These are phyloP conservation scores for Theileria equi DNA, from an alignment of 169 alveolate species.

Conservation along the genomic window DNA sequence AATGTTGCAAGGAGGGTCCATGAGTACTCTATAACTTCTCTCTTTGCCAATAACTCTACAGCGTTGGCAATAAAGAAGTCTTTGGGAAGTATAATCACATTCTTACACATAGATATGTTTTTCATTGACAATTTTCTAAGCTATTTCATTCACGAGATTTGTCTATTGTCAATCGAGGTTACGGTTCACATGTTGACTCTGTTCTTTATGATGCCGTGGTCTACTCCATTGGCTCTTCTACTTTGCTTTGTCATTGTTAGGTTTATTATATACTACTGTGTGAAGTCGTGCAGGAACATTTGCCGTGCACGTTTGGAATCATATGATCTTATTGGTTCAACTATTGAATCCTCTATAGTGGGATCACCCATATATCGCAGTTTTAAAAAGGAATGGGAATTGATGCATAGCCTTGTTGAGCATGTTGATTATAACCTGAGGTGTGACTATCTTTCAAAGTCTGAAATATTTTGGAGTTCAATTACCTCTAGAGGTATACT, in stretches of 20 bases:
- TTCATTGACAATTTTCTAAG: slow-evolving; percentile 42
- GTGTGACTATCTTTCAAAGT: slow-evolving; percentile 8
- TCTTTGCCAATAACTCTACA: slow-evolving; percentile 21
- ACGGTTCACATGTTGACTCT: slow-evolving; percentile 37
- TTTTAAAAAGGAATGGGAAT: slow-evolving; percentile 37
- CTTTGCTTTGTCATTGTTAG: background rate
- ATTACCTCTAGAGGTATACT: slow-evolving; percentile 13
- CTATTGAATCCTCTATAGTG: slow-evolving; percentile 25
- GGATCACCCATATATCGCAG: slow-evolving; percentile 45
- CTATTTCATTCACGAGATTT: slow-evolving; percentile 10
- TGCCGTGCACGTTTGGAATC: slow-evolving; percentile 26
- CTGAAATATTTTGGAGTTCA: slow-evolving; percentile 28
- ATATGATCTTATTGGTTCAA: slow-evolving; percentile 15
- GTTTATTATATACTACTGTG: slow-evolving; percentile 1
- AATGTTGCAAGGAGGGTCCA: slow-evolving; percentile 34
- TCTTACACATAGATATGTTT: slow-evolving; percentile 30
- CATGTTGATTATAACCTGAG: slow-evolving; percentile 19
- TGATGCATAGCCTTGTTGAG: slow-evolving; percentile 14
- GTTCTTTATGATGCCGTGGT: slow-evolving; percentile 31
- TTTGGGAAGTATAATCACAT: slow-evolving; percentile 27
- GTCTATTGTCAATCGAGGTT: slow-evolving; percentile 3
- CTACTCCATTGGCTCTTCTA: slow-evolving; percentile 15
- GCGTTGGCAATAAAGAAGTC: slow-evolving; percentile 10
- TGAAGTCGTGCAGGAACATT: slow-evolving; percentile 29
- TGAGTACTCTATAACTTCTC: slow-evolving; percentile 36